Conservation (phyloP, 140 eudicot genomes). For the Cichorium intybus region DNA sequence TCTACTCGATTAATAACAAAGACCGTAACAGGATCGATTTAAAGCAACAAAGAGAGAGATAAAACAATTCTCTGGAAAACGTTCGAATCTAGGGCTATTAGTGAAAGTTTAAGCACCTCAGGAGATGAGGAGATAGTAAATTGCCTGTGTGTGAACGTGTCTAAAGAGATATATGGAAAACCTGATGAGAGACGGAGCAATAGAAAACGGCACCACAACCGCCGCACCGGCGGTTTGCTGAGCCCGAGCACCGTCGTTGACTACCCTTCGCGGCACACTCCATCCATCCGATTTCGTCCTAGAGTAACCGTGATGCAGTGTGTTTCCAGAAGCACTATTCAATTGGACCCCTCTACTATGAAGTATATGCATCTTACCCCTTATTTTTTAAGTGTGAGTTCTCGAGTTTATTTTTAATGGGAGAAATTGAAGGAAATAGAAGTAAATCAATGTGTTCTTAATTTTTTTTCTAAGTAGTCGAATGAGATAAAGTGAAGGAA, state of each 20-base stretch:
- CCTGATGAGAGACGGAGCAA: slow-evolving; percentile 88
- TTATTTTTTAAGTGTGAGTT: neutral
- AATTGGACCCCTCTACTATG: slow-evolving; percentile 2
- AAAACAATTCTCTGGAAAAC: neutral
- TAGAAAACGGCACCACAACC: slow-evolving; percentile 74
- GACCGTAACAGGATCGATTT: neutral
- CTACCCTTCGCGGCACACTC: slow-evolving; percentile 81
- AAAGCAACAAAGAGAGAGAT: neutral
- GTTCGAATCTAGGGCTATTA: slow-evolving; percentile 19
- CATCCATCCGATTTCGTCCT: slow-evolving; percentile 30
- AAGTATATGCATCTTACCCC: neutral
- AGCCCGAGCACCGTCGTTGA: slow-evolving; percentile 59
- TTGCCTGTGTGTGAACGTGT: neutral
- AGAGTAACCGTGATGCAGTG: neutral
- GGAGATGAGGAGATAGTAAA: neutral
- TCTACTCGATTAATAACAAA: slow-evolving; percentile 2
- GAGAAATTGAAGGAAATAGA: no score
- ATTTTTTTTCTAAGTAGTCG: no score
- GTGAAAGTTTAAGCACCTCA: neutral
- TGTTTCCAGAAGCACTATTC: neutral
- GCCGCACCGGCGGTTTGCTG: slow-evolving; percentile 59
- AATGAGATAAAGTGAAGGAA: no score
- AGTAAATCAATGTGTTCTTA: no score
- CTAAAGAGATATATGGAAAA: neutral
- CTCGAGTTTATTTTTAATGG: no score